Conservation (phyloP, 2,329 filamentous ascomycete genomes). For the Sordariomycetes sp. region DNA sequence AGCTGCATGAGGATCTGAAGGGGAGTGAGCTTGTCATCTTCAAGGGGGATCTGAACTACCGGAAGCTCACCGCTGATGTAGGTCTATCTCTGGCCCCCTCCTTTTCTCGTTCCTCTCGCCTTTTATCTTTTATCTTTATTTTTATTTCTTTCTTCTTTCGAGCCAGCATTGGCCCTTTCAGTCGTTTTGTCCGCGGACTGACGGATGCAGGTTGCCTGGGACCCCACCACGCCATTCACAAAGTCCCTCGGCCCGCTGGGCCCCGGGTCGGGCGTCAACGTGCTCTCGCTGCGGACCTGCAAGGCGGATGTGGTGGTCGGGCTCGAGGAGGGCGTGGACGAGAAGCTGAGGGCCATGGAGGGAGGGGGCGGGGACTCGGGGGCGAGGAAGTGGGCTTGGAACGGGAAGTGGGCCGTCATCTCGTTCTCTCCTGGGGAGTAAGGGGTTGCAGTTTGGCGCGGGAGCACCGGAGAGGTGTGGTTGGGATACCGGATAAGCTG, state of each 20-base stretch:
- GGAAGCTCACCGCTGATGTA: conserved; percentile 84
- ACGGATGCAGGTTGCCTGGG: conserved; percentile 53
- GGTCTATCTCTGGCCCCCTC: no score
- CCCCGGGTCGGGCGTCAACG: conserved; percentile 65
- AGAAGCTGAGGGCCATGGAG: conserved; percentile 56
- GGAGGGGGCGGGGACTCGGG: conserved; percentile 58
- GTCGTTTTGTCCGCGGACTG: background rate
- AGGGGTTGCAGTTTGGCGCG: background rate
- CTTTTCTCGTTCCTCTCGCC: no score
- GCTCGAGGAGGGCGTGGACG: conserved; percentile 68
- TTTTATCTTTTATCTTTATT: no score
- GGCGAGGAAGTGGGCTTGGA: conserved; percentile 84
- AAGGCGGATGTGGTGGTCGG: conserved; percentile 95
- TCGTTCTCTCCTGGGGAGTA: conserved; percentile 42
- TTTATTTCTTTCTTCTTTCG: background rate
- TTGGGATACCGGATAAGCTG: background rate
- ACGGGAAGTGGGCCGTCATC: conserved; percentile 92
- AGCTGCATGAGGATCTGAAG: conserved; percentile 65
- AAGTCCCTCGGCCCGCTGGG: conserved; percentile 80
- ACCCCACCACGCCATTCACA: conserved; percentile 73
- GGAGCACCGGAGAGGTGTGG: background rate
- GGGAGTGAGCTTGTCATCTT: conserved; percentile 81
- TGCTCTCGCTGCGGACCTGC: conserved; percentile 81
- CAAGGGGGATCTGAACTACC: conserved; percentile 95
- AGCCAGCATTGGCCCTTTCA: no score